These are phyloP conservation scores for Penicillium sp. DNA, from an alignment of 2,329 filamentous ascomycete genomes.

Conservation along the genomic window DNA sequence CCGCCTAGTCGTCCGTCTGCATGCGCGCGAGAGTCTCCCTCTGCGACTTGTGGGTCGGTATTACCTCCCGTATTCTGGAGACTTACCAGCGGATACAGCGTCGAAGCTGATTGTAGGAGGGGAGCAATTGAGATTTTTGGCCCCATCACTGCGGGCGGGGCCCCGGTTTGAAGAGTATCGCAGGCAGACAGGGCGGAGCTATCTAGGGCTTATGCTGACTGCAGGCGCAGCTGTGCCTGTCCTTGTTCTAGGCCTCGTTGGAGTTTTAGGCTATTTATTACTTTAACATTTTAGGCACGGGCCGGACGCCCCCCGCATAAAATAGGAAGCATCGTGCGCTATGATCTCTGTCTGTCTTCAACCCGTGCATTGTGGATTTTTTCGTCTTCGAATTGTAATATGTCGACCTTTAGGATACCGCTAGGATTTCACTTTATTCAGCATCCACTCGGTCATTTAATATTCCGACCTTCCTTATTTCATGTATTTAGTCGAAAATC, in stretches of 20 bases:
- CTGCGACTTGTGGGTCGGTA: slow-evolving; percentile 22
- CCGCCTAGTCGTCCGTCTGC: slow-evolving; percentile 20
- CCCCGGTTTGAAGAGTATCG: slow-evolving; percentile 5
- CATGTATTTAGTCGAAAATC: too few relatives aligned
- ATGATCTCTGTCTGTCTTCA: neutral
- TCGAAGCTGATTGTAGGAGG: slow-evolving; percentile 21
- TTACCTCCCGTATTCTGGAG: slow-evolving; percentile 19
- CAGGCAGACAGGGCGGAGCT: neutral
- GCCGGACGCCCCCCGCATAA: neutral
- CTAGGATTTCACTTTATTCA: too few relatives aligned
- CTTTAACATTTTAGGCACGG: neutral
- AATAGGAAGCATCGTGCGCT: neutral
- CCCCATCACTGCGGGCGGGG: slow-evolving; percentile 2
- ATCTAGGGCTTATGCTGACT: neutral
- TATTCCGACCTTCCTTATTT: too few relatives aligned
- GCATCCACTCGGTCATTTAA: too few relatives aligned
- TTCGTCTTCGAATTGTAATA: neutral
- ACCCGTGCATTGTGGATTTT: neutral
- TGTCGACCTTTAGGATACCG: too few relatives aligned
- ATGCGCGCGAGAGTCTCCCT: slow-evolving; percentile 21
- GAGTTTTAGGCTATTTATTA: neutral
- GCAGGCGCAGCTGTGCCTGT: neutral
- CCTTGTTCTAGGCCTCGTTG: neutral
- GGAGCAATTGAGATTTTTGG: slow-evolving; percentile 7
- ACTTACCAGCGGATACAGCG: slow-evolving; percentile 20